Evolutionary conservation across 495 filamentous ascomycete genomes (phyloP).

Genomic region (Hyaloscypha variabilis): DNA sequence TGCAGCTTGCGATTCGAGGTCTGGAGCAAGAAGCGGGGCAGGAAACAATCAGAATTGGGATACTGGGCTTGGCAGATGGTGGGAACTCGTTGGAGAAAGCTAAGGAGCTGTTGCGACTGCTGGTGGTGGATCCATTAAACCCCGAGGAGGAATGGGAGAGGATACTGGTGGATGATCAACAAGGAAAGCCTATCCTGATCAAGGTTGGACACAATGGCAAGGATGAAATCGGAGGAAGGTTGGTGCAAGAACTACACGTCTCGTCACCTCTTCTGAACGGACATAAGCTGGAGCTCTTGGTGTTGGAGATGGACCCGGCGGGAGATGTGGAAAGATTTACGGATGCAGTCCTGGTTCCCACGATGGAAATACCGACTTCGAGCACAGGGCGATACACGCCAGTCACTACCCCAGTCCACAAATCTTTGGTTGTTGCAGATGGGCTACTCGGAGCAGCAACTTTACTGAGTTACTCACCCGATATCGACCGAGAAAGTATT

Average conservation of each 20-base stretch:
- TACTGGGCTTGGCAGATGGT: constrained; percentile 46
- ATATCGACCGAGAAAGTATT: constrained; percentile 39
- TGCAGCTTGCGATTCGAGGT: constrained; percentile 80
- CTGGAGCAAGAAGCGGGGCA: constrained; percentile 63
- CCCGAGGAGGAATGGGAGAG: constrained; percentile 70
- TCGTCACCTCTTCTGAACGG: constrained; percentile 69
- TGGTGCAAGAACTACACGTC: constrained; percentile 53
- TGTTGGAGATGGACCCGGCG: constrained; percentile 51
- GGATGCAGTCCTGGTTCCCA: constrained; percentile 71
- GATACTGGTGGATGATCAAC: constrained; percentile 51
- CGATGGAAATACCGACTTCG: constrained; percentile 67
- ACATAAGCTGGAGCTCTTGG: constrained; percentile 75
- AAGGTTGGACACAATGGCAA: constrained; percentile 36
- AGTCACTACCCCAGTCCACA: constrained; percentile 84
- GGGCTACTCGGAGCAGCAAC: constrained; percentile 54
- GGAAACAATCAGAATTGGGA: constrained; percentile 71
- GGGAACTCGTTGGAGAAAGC: constrained; percentile 40
- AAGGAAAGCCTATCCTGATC: constrained; percentile 46
- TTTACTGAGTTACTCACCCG: constrained; percentile 39
- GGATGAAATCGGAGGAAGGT: constrained; percentile 28
- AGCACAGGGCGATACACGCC: constrained; percentile 59
- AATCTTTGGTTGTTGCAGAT: constrained; percentile 72
- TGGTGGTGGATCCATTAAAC: constrained; percentile 79
- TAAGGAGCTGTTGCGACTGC: constrained; percentile 63
- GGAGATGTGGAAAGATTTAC: constrained; percentile 30